Percentiles rank a stretch among this genome's conserved stretches.
Conservation (phyloP, 2,329 filamentous ascomycete genomes). For the Fusarium lyarnte region DNA sequence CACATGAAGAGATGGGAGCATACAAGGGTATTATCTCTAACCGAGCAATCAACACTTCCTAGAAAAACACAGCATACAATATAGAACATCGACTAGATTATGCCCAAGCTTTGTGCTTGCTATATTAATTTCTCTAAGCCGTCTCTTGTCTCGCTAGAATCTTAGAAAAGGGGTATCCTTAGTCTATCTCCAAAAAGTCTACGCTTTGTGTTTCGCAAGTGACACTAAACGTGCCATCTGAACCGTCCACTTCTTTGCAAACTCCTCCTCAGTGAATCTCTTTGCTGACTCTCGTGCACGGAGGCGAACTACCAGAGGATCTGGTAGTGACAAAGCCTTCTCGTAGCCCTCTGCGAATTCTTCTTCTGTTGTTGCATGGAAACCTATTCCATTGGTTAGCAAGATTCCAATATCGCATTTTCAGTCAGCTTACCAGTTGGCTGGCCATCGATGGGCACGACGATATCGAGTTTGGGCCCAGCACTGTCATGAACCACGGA, state of each 20-base stretch:
- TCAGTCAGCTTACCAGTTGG: constrained; percentile 70
- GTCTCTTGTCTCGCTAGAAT: constrained; percentile 14
- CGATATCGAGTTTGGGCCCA: constrained; percentile 93
- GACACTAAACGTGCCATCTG: constrained; percentile 78
- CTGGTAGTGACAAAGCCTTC: constrained; percentile 75
- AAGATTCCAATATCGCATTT: not conserved
- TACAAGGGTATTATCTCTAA: not conserved
- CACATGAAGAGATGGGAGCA: not conserved
- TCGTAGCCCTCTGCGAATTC: constrained; percentile 86
- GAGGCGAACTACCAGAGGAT: constrained; percentile 78
- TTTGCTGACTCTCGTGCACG: constrained; percentile 81
- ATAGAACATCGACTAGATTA: not conserved
- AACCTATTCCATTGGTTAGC: constrained; percentile 63
- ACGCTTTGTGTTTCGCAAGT: constrained; percentile 44
- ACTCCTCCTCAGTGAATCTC: constrained; percentile 89
- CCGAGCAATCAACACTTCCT: not conserved
- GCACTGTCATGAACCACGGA: constrained; percentile 93
- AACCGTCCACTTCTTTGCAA: constrained; percentile 79
- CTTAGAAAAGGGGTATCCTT: constrained; percentile 50
- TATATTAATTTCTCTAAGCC: constrained; percentile 27
- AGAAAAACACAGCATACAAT: not conserved
- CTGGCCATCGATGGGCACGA: constrained; percentile 79
- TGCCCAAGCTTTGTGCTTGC: not conserved
- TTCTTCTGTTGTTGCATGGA: constrained; percentile 79
- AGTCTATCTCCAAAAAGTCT: constrained; percentile 43